Evolutionary conservation across 805 yeast genomes (phyloP).

Genomic region (Metschnikowia drakensbergensis): DNA sequence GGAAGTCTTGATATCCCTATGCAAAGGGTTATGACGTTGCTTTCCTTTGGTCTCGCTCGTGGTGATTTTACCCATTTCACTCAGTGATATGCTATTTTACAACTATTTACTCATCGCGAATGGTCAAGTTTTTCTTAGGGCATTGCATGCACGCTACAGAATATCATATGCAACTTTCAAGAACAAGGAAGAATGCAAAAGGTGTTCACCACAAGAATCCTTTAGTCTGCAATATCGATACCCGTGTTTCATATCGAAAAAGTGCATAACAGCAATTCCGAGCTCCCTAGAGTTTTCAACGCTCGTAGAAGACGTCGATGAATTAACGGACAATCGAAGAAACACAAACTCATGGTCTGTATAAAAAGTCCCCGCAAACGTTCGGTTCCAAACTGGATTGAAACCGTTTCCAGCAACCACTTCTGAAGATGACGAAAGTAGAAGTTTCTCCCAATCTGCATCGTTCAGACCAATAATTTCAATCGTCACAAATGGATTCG

Average conservation of each 20-base stretch:
- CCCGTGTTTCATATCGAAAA: slow-evolving; percentile 68
- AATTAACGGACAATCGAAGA: slow-evolving; percentile 48
- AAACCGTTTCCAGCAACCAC: slow-evolving; percentile 68
- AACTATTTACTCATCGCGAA: slow-evolving; percentile 9
- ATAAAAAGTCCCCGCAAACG: slow-evolving; percentile 41
- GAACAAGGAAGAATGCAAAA: slow-evolving; percentile 49
- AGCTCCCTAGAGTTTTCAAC: slow-evolving; percentile 28
- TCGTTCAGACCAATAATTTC: slow-evolving; percentile 51
- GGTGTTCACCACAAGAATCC: slow-evolving; percentile 77
- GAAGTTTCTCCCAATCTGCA: slow-evolving; percentile 21
- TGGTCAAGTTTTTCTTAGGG: background rate
- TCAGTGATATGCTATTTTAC: background rate
- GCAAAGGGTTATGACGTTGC: slow-evolving; percentile 77
- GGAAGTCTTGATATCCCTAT: slow-evolving; percentile 70
- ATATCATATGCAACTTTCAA: slow-evolving; percentile 31
- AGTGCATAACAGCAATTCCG: slow-evolving; percentile 60
- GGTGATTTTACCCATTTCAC: slow-evolving; percentile 61
- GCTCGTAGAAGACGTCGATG: slow-evolving; percentile 20
- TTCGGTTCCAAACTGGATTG: slow-evolving; percentile 78
- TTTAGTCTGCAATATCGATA: slow-evolving; percentile 77
- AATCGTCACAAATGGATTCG: slow-evolving; percentile 57
- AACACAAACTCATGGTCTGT: slow-evolving; percentile 48
- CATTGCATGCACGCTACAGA: slow-evolving; percentile 2
- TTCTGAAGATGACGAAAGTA: slow-evolving; percentile 10
- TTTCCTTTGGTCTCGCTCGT: slow-evolving; percentile 49